Evolutionary conservation across 805 yeast species (phyloP).

Genomic region (Priceomyces melissophilus): DNA sequence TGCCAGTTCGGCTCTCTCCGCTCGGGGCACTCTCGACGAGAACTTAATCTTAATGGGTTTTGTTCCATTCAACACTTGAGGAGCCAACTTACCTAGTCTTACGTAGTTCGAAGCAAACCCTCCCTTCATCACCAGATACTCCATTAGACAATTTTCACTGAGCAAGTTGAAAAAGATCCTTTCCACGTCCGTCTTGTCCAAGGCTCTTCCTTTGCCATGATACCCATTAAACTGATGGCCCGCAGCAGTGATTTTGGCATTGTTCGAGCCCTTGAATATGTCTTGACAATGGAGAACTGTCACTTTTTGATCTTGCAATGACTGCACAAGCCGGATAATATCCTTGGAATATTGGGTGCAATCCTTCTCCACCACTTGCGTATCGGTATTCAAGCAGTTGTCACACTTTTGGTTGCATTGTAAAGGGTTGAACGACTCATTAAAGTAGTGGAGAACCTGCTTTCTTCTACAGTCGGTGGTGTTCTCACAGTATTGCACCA

Average conservation of each 20-base stretch:
- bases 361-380: slow-evolving; percentile 51
- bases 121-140: slow-evolving; percentile 66
- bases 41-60: slow-evolving; percentile 53
- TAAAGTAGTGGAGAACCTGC: slow-evolving; percentile 86
- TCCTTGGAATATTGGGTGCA: slow-evolving; percentile 61
- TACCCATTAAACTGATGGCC: slow-evolving; percentile 59
- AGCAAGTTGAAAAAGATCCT: slow-evolving; percentile 78
- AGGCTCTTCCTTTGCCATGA: slow-evolving; percentile 67
- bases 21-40: slow-evolving; percentile 16
- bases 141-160: slow-evolving; percentile 61
- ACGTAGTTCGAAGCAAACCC: slow-evolving; percentile 83
- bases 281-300: slow-evolving; percentile 83
- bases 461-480: slow-evolving; percentile 84
- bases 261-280: slow-evolving; percentile 69
- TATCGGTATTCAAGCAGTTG: slow-evolving; percentile 58
- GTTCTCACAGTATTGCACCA: slow-evolving; percentile 89
- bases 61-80: slow-evolving; percentile 41
- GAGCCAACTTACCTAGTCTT: slow-evolving; percentile 56
- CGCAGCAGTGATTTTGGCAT: slow-evolving; percentile 54
- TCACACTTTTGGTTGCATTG: slow-evolving; percentile 78
- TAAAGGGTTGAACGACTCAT: slow-evolving; percentile 68
- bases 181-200: slow-evolving; percentile 70
- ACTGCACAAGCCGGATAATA: slow-evolving; percentile 56
- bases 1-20: slow-evolving; percentile 1
- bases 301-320: slow-evolving; percentile 56